Base-by-base conservation (phyloP, 805 yeast genomes). In the Metschnikowia kofuensis region DNA sequence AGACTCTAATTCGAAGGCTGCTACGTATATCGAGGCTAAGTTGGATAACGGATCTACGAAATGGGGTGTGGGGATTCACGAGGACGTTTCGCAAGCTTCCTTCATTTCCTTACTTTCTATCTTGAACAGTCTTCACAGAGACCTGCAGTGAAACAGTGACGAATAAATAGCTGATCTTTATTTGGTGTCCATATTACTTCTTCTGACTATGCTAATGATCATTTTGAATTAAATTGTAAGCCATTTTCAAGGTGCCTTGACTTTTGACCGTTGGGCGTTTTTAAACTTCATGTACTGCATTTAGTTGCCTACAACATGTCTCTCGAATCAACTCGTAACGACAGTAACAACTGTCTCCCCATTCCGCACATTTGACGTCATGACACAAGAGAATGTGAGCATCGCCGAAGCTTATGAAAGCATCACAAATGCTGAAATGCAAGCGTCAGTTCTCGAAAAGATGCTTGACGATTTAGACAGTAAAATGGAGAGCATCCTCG, bases 51-150 rank as follows among this genome's bases (percentile, higher is more conserved):
- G 57, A 3, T 34, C 50, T 7, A 61, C 68, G 51, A 67, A 67
- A 59, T 91, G 97, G 96, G 97, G 97, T 70, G 91, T 91, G 50
- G 97, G 96, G 62, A 82, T 89, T 53, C 85, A 89, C 64, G 92
- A 84, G 68, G 96, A 91, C 69, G 94, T 88, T 47, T 85, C 96
- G 27, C 85, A 84, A 62, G 94, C 97, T 42, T 84, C 96, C 6
- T 79, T 88, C 60, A 77, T 79, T 58, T 80, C 92, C 13, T 75
- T 86, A 53, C 62, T 84, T 38, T 82, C 91, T 15, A 76, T 85
- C 49, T 72, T 86, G 44, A 87, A 87, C 60, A 69, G 70, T 42
- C 65, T 79, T 51, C 57, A 56, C 34, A 55, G 48, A 21, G 52
- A 47, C 43, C 13, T 38, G 26, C 28, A 15, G 15, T 14, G 9